These are phyloP conservation scores for Kickxella alabastrina DNA, from an alignment of 192 early-diverging fungal species.

Conservation along the genomic window DNA sequence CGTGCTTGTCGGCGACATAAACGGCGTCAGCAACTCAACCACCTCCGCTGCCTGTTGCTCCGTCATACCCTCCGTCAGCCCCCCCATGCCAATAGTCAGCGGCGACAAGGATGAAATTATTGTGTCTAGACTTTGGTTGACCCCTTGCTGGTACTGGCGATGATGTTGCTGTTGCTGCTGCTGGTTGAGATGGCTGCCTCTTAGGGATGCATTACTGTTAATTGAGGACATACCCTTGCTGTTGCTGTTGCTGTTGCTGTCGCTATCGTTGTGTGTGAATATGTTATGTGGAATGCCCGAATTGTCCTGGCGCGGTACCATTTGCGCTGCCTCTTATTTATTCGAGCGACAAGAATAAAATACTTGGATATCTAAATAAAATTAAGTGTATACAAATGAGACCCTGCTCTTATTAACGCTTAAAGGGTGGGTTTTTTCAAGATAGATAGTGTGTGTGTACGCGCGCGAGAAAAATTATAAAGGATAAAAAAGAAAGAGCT, in stretches of 20 bases:
- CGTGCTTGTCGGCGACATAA: conserved; percentile 32
- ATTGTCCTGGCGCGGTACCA: too few species aligned
- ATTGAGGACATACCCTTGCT: not conserved
- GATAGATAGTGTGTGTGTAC: too few species aligned
- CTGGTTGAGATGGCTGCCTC: not conserved
- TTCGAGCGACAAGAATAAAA: too few species aligned
- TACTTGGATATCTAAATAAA: too few species aligned
- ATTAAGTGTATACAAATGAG: too few species aligned
- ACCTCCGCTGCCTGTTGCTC: conserved; percentile 44
- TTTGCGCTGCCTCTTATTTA: too few species aligned
- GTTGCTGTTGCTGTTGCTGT: not conserved
- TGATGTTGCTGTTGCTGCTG: conserved; percentile 6
- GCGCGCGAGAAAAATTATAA: too few species aligned
- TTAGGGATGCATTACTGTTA: not conserved
- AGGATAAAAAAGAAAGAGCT: too few species aligned
- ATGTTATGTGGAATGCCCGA: too few species aligned
- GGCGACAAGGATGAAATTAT: conserved; percentile 10
- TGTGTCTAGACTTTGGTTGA: not conserved
- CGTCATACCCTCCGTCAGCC: conserved; percentile 23
- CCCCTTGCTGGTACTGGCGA: too few species aligned
- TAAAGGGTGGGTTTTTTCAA: too few species aligned
- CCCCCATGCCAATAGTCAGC: conserved; percentile 17
- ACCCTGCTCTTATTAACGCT: too few species aligned
- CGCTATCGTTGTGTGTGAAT: not conserved
- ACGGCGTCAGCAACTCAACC: conserved; percentile 41